Evolutionary conservation across 495 filamentous ascomycete species (phyloP).

Genomic region (Aspergillus kassunensis): DNA sequence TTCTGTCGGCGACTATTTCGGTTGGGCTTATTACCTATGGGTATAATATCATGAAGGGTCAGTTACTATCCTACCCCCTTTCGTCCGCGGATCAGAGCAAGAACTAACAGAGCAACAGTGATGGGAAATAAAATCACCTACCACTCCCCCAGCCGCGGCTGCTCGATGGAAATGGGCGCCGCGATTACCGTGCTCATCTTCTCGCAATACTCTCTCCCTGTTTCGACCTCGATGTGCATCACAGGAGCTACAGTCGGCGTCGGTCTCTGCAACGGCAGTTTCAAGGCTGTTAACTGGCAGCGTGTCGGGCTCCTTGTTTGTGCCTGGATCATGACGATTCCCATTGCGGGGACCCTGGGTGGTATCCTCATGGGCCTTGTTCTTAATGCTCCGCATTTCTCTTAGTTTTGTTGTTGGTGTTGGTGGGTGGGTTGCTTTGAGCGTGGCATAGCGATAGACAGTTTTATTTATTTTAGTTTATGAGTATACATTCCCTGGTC

Average conservation of each 20-base stretch:
- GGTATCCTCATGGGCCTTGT: constrained; percentile 58
- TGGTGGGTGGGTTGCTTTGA: not conserved
- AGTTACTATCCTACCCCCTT: no score
- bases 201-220: constrained; percentile 57
- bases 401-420: not conserved
- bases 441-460: not conserved
- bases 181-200: constrained; percentile 64
- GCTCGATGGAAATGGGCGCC: constrained; percentile 63
- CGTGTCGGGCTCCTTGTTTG: constrained; percentile 50
- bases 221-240: constrained; percentile 58
- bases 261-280: constrained; percentile 52
- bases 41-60: constrained; percentile 66
- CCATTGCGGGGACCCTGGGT: constrained; percentile 55
- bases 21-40: constrained; percentile 59
- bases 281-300: constrained; percentile 62
- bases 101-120: no score
- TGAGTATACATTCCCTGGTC: no score
- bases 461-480: not conserved
- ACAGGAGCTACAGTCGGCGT: constrained; percentile 56
- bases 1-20: constrained; percentile 49
- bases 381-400: constrained; percentile 56
- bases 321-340: constrained; percentile 60
- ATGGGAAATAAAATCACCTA: constrained; percentile 68
- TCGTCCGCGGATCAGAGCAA: no score
- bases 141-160: constrained; percentile 58